Base-by-base conservation (phyloP, 2,329 filamentous ascomycete genomes). In the Neopestalotiopsis sp. region DNA sequence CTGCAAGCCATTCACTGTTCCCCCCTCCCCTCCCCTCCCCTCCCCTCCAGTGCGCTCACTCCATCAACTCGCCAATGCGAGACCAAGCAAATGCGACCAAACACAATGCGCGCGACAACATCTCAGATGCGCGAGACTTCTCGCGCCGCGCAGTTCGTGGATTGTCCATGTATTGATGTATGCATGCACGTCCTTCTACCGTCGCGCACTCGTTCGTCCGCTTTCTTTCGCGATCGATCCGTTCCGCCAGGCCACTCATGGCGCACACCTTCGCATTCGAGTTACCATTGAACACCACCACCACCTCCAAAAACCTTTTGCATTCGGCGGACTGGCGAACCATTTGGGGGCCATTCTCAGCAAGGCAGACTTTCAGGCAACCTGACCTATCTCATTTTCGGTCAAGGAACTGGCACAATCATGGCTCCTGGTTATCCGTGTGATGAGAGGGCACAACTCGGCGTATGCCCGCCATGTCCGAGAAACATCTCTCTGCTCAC, bases 261-360 rank as follows among this genome's bases (percentile, higher is more conserved):
- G 30, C 34, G 14, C 32, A 38, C 13, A 45, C 32, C 34, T 38
- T 38, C 28, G 20, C 64, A 53, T 4, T 34, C 64, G 42, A 66
- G 14, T 30, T 30, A 34, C 38, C 14, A 20, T n/a, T n/a, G 17
- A 45, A 13, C 6, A 38, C 34, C 34, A 38, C 34, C 34, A 38
- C 34, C 5, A 38, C 34, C 34, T 7, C 34, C 34, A 38, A 7
- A 38, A 38, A 38, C 10, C 14, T 38, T 57, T 34, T 34, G 32
- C 42, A 34, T 13, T 58, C 42, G n/a, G 65, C 65, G 65, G 10
- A 67, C 17, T 59, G 30, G 65, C 65, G 65, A 61, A 67, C 65
- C 65, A 67, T 42, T 67, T 67, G 56, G 65, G 65, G 65, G 65
- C 65, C 65, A 28, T 12, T 28, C 53, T 56, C n/a, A 28, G 28